A percentile compares a stretch with the other conserved stretches of the same genome.
phyloP scores from a whole-genome alignment of 2,329 filamentous ascomycete genomes.

The Trichothecium roseum region DNA sequence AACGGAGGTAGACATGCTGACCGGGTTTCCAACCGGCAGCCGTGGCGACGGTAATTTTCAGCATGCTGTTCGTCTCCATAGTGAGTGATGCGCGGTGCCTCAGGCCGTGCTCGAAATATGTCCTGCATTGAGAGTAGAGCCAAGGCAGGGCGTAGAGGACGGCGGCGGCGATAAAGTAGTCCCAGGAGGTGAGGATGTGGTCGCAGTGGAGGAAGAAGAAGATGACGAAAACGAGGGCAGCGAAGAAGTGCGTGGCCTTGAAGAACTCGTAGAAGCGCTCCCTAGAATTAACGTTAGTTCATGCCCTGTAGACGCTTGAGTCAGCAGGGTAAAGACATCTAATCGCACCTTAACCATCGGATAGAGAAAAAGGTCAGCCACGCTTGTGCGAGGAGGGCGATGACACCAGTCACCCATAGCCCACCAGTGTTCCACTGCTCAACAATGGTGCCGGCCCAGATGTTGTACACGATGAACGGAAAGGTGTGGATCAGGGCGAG shows the following conservation, averaged over 20 bases:
- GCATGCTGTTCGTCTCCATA: constrained; percentile 22
- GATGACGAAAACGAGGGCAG: constrained; percentile 41
- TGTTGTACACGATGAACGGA: constrained; percentile 45
- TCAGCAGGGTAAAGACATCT: neutral
- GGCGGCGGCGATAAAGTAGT: constrained; percentile 50
- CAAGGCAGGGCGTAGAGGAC: constrained; percentile 35
- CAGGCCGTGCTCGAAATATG: constrained; percentile 39
- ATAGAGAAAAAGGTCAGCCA: constrained; percentile 46
- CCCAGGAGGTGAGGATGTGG: constrained; percentile 43
- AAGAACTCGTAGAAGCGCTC: constrained; percentile 50
- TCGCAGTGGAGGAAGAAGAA: constrained; percentile 54
- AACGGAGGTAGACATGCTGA: constrained; percentile 46
- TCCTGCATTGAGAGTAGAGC: constrained; percentile 31
- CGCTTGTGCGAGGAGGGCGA: constrained; percentile 40
- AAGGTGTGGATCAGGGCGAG: constrained; percentile 49
- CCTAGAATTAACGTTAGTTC: constrained; percentile 16
- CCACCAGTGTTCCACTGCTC: constrained; percentile 31
- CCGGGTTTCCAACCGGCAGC: constrained; percentile 36
- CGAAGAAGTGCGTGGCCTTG: constrained; percentile 44
- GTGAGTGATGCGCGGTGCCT: constrained; percentile 27
- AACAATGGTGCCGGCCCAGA: constrained; percentile 35
- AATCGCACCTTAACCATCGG: constrained; percentile 33
- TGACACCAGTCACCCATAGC: constrained; percentile 45
- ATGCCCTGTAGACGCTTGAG: neutral
- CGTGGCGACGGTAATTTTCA: constrained; percentile 32